Base-by-base conservation (phyloP, 768 basidiomycete genomes). In the Trametes cubensis region DNA sequence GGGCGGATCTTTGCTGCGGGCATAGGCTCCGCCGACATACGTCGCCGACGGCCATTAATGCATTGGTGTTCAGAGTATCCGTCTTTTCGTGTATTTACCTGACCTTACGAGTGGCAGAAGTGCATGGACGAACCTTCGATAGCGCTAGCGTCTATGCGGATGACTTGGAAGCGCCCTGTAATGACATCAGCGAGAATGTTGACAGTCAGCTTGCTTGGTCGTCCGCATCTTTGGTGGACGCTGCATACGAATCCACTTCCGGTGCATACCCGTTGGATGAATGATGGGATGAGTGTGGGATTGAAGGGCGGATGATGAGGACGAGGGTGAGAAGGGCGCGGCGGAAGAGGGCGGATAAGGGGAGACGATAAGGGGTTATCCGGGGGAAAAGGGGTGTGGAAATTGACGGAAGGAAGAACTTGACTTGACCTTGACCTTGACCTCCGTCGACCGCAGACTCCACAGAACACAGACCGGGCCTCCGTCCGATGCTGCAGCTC, bases 291-390 rank as follows among this genome's bases (percentile, higher is more conserved):
- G 45, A 46, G 21, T 46, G 45, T 28, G 28, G 28, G 28, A 28
- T 28, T 3, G 28, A 28, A 28, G 28, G 28, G 28, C 28, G 28
- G 28, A 28, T 28, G 28, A 28, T 28, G 28, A 28, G 34, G 49
- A 34, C 28, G 30, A 7, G 49, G 34, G 20, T 21, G 50, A 8
- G 50, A 47, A 39, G 14, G 47, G 13, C n/a, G 38, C 40, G 25
- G 40, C 28, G 23, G 26, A 6, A 23, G 21, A 1, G 21, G 38
- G 44, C 56, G 46, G 56, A 58, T 58, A 40, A 58, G 48, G 45
- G 23, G 5, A 14, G 26, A 15, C 28, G 56, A 58, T 59, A 59
- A 59, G 58, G 41, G 58, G 58, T 51, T 59, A 51, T 51, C 49
- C 40, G 41, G 58, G n/a, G 58, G 17, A 51, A 59, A 51, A 21